Conservation (phyloP, 176 grass and related monocot genomes). For the Pontederia paniculata region DNA sequence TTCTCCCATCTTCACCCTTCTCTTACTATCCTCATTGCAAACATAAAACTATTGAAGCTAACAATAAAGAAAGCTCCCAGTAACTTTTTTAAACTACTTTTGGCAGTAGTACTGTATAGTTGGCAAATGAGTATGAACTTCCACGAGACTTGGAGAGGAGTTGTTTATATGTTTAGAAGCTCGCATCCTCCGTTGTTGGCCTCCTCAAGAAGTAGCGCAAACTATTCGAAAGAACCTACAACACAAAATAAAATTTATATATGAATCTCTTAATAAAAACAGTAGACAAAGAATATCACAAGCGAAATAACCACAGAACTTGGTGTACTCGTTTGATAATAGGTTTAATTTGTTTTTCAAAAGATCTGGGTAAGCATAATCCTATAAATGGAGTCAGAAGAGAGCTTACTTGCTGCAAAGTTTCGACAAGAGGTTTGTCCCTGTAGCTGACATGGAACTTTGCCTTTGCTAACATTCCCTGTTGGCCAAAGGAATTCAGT, state of each 20-base stretch:
- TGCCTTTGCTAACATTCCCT: slow-evolving; percentile 90
- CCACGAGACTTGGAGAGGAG: too few species aligned
- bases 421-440: slow-evolving; percentile 45
- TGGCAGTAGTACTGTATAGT: too few species aligned
- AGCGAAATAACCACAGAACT: too few species aligned
- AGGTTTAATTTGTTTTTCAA: neutral
- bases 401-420: slow-evolving; percentile 55
- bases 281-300: too few species aligned
- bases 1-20: too few species aligned
- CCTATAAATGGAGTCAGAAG: neutral
- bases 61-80: too few species aligned
- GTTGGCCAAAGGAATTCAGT: slow-evolving; percentile 20
- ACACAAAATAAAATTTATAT: neutral
- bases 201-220: slow-evolving; percentile 95
- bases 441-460: slow-evolving; percentile 95
- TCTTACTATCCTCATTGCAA: too few species aligned
- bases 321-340: neutral
- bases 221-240: slow-evolving; percentile 88
- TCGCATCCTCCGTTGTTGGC: slow-evolving; percentile 70
- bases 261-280: neutral
- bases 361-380: too few species aligned
- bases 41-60: too few species aligned
- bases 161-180: slow-evolving; percentile 45
- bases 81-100: too few species aligned
- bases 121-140: too few species aligned